Conservation (phyloP, 1,284 basidiomycete species). For the Neotropicomus parvogracilis region DNA sequence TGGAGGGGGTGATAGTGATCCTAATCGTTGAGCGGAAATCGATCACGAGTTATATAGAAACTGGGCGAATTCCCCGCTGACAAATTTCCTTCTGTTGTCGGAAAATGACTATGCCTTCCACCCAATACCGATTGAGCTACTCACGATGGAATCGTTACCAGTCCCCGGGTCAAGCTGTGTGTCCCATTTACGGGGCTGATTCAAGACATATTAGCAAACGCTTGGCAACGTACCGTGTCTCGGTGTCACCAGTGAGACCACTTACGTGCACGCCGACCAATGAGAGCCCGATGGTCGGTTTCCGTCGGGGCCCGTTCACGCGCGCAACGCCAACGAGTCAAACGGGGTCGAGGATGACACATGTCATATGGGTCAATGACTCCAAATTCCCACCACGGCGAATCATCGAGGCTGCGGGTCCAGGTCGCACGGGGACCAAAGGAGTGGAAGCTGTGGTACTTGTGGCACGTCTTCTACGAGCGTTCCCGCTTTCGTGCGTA, state of each 20-base stretch:
- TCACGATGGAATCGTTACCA: neutral
- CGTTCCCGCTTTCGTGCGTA: too few relatives aligned
- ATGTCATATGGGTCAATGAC: neutral
- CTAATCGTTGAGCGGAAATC: neutral
- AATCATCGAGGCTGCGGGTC: neutral
- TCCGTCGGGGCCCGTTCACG: too few relatives aligned
- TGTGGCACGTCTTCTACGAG: neutral
- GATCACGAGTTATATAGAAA: slow-evolving; percentile 16
- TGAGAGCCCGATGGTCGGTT: too few relatives aligned
- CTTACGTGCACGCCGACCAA: too few relatives aligned
- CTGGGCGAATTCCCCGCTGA: slow-evolving; percentile 14
- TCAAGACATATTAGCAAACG: neutral
- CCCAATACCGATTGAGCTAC: neutral
- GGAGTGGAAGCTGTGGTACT: neutral
- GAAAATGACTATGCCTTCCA: neutral
- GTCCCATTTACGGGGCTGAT: neutral
- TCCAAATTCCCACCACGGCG: neutral
- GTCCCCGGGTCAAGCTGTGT: neutral
- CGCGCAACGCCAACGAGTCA: neutral
- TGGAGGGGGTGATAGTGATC: neutral
- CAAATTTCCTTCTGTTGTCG: slow-evolving; percentile 5
- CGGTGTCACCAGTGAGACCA: too few relatives aligned
- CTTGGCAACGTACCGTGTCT: neutral
- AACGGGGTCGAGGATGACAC: neutral
- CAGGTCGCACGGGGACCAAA: neutral